Base-by-base conservation (phyloP, 352 stramenopile species). In the Blastocystis sp. region DNA sequence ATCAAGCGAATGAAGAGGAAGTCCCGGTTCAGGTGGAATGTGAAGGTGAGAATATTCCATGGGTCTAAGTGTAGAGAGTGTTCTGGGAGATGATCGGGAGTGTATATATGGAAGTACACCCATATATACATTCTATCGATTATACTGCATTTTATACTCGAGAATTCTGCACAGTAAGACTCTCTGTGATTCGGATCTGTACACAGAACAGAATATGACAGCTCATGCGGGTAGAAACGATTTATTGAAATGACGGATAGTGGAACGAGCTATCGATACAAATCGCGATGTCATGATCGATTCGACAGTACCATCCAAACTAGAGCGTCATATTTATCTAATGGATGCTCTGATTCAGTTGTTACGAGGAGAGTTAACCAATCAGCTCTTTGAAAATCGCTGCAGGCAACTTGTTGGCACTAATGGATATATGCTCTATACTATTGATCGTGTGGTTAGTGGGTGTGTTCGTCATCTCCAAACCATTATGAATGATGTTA, bases 131-230 rank as follows among this genome's bases (percentile, higher is more conserved):
- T 96, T 96, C 81, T 68, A 95, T 62, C 93, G 93, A 53, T 87
- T 96, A 56, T 96, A 96, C 78, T 93, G 95, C 68, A 92, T 95
- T 84, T 91, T 96, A 3, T 93, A 96, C 90, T 93, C 92, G 68
- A 93, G 94, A 11, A 91, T 96, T 24, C 92, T 95, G 81, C 92
- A 93, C 35, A 93, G 93, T 11, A 93, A 92, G 66, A 93, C 95
- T 37, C 75, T 96, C 70, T 77, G 64, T 42, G n/a, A 77, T n/a
- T n/a, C 30, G 0, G 64, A 77, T 42, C 33, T 77, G 33, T 77
- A 77, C 33, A 77, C 64, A 48, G 64, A 77, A 42, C 40, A 24
- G 4, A 51, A 56, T 11, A 77, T 77, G 64, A 77, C 37, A n/a
- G 64, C 64, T 17, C 64, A 77, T 19, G 64, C 64, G 4, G 56